Evolutionary conservation across 495 filamentous ascomycete species (phyloP), one percentile per base, ranked within the genome.

Genomic region (Mytilinidion resinicola): DNA sequence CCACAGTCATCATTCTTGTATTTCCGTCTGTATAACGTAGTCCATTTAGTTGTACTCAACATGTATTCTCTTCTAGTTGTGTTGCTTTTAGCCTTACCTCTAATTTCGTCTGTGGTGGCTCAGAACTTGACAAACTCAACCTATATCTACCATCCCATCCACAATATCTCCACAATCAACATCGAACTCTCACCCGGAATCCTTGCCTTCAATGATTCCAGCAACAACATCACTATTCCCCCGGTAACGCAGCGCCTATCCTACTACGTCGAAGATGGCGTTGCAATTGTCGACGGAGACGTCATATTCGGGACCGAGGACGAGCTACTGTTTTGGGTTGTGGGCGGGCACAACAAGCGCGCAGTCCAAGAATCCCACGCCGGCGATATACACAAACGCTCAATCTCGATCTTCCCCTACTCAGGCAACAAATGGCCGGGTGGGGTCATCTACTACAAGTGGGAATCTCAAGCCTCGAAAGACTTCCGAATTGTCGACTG

Each of bases 251-350:
- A 53, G 20, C 51, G 25, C n/a, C 25, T 53, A 38, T 53, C 51
- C 1, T 53, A 53, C 51, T 53, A 46, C 36, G 33, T 58, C 20
- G 46, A 58, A 20, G 42, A 44, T 14, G 39, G 25, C 38, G 15
- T 55, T 6, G 58, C 58, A 30, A 49, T 60, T 51, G 55, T 60
- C 51, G 38, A 60, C 11, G 58, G 58, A 15, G 58, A 60, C 44
- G 43, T 60, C 30, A 55, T 55, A 15, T 43, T 60, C 11, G 38
- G 21, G 51, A 55, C 58, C 3, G 51, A 38, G 14, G 39, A 17
- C 30, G 58, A 60, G 6, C 30, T 60, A 33, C 58, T 55, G 6
- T 19, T 17, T 33, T 15, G 15, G 15, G 48, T 17, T 30, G 48
- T 51, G 9, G 48, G n/a, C 33, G 9, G 10, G 25, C 33, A 41